Conservation (phyloP, 192 early-diverging fungal genomes). For the Gaertneriomyces sp. region DNA sequence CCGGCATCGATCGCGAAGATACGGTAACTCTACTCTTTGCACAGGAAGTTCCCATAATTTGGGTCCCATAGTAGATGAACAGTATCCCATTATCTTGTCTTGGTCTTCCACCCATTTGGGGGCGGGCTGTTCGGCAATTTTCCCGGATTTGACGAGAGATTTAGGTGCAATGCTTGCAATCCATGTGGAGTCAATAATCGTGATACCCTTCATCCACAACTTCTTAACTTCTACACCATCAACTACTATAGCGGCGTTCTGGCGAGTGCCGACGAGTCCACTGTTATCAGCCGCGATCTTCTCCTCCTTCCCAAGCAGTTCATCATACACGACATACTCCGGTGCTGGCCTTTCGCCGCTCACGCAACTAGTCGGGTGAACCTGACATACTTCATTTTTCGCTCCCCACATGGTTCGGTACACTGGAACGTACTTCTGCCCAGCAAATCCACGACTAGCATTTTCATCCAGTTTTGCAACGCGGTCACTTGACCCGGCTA, state of each 20-base stretch:
- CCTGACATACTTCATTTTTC: constrained; percentile 66
- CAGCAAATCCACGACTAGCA: constrained; percentile 16
- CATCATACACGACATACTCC: constrained; percentile 52
- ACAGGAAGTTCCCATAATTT: constrained; percentile 52
- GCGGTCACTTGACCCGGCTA: constrained; percentile 87
- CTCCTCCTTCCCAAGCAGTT: constrained; percentile 49
- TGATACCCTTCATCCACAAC: constrained; percentile 73
- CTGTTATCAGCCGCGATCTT: constrained; percentile 50
- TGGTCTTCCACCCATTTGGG: constrained; percentile 55
- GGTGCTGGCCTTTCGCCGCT: constrained; percentile 42
- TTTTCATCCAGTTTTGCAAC: constrained; percentile 70
- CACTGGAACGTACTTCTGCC: constrained; percentile 37
- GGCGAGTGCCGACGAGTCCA: constrained; percentile 66
- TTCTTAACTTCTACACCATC: constrained; percentile 46
- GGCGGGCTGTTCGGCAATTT: constrained; percentile 71
- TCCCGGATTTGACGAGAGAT: constrained; percentile 67
- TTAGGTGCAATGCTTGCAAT: constrained; percentile 69
- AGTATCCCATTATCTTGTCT: constrained; percentile 44
- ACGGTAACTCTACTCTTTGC: constrained; percentile 37
- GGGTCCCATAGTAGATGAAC: constrained; percentile 46
- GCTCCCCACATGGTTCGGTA: constrained; percentile 46
- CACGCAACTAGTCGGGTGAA: constrained; percentile 43
- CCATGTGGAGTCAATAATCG: constrained; percentile 75
- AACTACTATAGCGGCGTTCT: constrained; percentile 36
- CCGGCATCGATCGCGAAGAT: constrained; percentile 16